Percentiles rank a stretch among this genome's conserved stretches.
Conservation (phyloP, 768 basidiomycete genomes). For the Pleurotus tuber-regium region DNA sequence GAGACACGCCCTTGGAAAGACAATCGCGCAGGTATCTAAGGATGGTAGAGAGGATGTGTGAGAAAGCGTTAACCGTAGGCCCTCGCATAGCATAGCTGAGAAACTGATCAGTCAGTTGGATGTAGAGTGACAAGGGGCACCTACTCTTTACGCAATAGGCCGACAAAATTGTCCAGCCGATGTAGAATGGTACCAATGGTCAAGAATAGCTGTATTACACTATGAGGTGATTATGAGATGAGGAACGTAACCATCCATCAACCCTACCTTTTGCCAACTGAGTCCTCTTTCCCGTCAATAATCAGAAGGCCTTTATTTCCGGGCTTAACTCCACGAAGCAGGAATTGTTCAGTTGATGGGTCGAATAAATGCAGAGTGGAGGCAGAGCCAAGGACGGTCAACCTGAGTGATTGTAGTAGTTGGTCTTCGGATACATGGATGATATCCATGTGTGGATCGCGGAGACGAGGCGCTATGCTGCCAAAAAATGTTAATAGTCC, state of each 20-base stretch:
- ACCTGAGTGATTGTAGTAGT: constrained; percentile 50
- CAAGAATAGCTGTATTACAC: constrained; percentile 61
- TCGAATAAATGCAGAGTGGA: constrained; percentile 71
- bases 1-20: constrained; percentile 37
- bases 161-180: constrained; percentile 57
- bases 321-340: constrained; percentile 36
- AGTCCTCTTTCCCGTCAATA: constrained; percentile 56
- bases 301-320: constrained; percentile 36
- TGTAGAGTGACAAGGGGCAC: constrained; percentile 7
- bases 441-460: constrained; percentile 33
- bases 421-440: constrained; percentile 45
- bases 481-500: background rate
- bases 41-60: constrained; percentile 58
- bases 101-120: constrained; percentile 10
- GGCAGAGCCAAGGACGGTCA: constrained; percentile 63
- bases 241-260: background rate
- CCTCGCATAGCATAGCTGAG: constrained; percentile 43
- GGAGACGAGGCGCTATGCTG: constrained; percentile 50
- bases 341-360: constrained; percentile 49
- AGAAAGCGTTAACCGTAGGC: constrained; percentile 63
- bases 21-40: constrained; percentile 48
- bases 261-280: constrained; percentile 54
- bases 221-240: constrained; percentile 20
- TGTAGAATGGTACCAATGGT: constrained; percentile 66
- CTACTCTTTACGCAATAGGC: constrained; percentile 48